Evolutionary conservation across 352 stramenopile genomes (phyloP), one percentile per base, ranked within the genome.

Genomic region (Pythium folliculosum): DNA sequence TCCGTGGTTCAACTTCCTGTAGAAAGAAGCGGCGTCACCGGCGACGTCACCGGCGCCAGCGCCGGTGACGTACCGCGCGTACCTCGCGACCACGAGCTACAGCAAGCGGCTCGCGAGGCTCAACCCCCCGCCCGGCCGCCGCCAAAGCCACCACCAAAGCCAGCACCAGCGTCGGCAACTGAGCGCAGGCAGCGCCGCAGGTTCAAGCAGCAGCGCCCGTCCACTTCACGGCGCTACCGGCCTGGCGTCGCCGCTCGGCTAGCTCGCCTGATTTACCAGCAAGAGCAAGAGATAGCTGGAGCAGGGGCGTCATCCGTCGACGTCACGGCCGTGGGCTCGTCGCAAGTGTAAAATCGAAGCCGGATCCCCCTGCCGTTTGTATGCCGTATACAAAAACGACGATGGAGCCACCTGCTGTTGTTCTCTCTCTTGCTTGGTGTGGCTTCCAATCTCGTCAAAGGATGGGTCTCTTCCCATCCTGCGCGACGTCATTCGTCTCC

Each of bases 21-120:
- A 77, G 60, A 43, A 65, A 44, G 45, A 38, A 43, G 43, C 21
- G n/a, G 37, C 54, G 48, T 53, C 57, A 50, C 35, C 50, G 38
- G 32, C 65, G 51, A 47, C 56, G 47, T 53, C 64, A 59, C 32
- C 57, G 17, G 51, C 60, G 49, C 60, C 65, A 44, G 51, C 63
- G 55, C 65, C 69, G 48, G 48, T 69, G 32, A 50, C 51, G 67
- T 89, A 87, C 61, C 67, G 77, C 48, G 63, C 77, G 50, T 88
- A 81, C 67, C 79, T 89, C 60, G 63, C 80, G 53, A 77, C 71
- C 59, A 88, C 80, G 40, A 86, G 82, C 58, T 91, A 91, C 56
- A 48, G 72, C 51, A 71, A 78, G 25, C 77, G 72, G 9, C 50
- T 86, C 38, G 70, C 21, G 38, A 1, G 35, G 35, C 35, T 16